Conservation (phyloP, 495 filamentous ascomycete species). For the Symbiotaphrina buchneri region DNA sequence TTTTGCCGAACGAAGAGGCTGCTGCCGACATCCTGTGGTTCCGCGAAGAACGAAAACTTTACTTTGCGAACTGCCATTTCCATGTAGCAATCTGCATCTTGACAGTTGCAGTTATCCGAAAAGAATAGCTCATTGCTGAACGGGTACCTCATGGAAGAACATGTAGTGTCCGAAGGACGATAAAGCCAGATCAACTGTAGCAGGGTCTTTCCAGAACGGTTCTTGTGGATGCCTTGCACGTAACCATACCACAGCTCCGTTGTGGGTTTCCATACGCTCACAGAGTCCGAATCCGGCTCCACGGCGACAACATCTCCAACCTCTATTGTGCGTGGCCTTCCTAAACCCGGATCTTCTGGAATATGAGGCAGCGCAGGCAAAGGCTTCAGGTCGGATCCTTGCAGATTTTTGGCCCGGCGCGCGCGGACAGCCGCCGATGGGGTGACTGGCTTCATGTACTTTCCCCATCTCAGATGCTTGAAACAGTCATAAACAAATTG, state of each 20-base stretch:
- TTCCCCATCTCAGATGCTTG: constrained; percentile 32
- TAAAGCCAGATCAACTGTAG: constrained; percentile 57
- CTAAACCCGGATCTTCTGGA: constrained; percentile 5
- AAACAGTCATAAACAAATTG: constrained; percentile 42
- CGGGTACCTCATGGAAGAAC: constrained; percentile 38
- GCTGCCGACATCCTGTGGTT: constrained; percentile 13
- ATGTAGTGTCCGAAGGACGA: constrained; percentile 38
- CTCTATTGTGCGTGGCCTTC: constrained; percentile 9
- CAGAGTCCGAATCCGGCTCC: constrained; percentile 15
- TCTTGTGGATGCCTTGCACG: constrained; percentile 28
- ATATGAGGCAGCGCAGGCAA: constrained; percentile 4
- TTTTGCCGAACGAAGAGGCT: constrained; percentile 45
- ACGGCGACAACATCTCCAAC: constrained; percentile 28
- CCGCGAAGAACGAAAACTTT: constrained; percentile 28
- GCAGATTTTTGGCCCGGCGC: background rate
- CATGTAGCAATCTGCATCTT: constrained; percentile 18
- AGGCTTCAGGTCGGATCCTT: background rate
- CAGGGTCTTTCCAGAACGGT: constrained; percentile 10
- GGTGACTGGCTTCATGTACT: constrained; percentile 13
- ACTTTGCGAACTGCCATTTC: constrained; percentile 29
- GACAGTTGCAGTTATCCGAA: constrained; percentile 54
- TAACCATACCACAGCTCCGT: constrained; percentile 36
- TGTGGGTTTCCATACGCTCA: constrained; percentile 28
- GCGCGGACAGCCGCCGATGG: constrained; percentile 1
- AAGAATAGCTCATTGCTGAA: constrained; percentile 50